A percentile compares a stretch with the other conserved stretches of the same genome.
Conservation (phyloP, 202 grass and related monocot species). For the Hordeum pubiflorum region DNA sequence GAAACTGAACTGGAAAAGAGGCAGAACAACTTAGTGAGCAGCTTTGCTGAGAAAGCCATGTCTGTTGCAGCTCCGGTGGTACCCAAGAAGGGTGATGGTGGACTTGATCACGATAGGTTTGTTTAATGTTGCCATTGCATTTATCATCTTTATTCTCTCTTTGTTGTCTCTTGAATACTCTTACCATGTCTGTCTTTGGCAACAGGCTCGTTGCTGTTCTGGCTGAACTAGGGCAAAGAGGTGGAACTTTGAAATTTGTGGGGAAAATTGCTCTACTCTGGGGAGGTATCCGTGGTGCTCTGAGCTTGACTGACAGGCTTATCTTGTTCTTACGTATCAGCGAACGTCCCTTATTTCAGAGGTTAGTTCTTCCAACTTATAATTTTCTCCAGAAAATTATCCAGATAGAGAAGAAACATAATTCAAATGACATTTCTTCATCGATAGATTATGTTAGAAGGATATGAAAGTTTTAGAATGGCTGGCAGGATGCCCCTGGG, state of each 20-base stretch:
- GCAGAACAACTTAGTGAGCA: constrained; percentile 55
- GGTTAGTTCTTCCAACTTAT: constrained; percentile 35
- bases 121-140: constrained; percentile 19
- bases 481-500: not conserved
- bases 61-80: constrained; percentile 80
- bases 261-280: constrained; percentile 90
- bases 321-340: constrained; percentile 85
- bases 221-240: constrained; percentile 88
- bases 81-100: constrained; percentile 72
- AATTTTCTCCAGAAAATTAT: not conserved
- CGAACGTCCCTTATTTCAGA: constrained; percentile 71
- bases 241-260: constrained; percentile 74
- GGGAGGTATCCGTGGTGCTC: constrained; percentile 92
- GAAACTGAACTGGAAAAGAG: constrained; percentile 55
- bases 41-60: constrained; percentile 86
- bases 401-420: not conserved
- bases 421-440: not conserved
- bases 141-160: not conserved
- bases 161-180: not conserved
- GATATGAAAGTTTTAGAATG: not conserved
- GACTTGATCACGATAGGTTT: constrained; percentile 87
- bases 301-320: constrained; percentile 83
- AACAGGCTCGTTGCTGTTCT: constrained; percentile 80
- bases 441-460: constrained; percentile 14
- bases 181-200: constrained; percentile 37